These are phyloP conservation scores for Malus orientalis DNA, from an alignment of 306 rosid genomes.

Conservation along the genomic window DNA sequence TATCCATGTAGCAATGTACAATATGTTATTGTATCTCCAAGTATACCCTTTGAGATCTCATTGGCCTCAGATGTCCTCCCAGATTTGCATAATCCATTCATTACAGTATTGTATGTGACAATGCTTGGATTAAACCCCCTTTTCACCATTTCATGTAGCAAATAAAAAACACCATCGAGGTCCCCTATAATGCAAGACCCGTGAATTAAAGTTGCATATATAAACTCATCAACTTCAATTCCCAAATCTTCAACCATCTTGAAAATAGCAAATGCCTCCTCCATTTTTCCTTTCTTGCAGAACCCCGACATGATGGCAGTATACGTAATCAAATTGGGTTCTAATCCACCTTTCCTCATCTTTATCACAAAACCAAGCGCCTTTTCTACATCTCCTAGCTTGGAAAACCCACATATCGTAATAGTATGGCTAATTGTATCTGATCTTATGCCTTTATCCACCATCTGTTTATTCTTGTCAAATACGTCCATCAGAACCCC, in stretches of 20 bases:
- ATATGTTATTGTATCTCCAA: constrained; percentile 65
- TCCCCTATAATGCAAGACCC: constrained; percentile 55
- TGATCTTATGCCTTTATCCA: constrained; percentile 43
- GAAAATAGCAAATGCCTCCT: constrained; percentile 53
- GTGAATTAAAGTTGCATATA: constrained; percentile 68
- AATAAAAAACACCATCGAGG: constrained; percentile 43
- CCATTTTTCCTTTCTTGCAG: constrained; percentile 67
- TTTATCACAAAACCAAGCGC: constrained; percentile 45
- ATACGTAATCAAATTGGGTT: constrained; percentile 61
- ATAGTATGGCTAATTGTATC: constrained; percentile 58
- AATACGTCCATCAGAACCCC: constrained; percentile 50
- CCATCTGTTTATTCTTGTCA: constrained; percentile 49
- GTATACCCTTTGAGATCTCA: constrained; percentile 41
- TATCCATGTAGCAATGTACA: constrained; percentile 72
- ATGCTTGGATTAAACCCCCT: constrained; percentile 50
- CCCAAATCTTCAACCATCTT: constrained; percentile 42
- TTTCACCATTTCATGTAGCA: constrained; percentile 74
- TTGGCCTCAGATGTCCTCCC: constrained; percentile 68
- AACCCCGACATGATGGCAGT: constrained; percentile 58
- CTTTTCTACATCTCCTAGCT: constrained; percentile 70
- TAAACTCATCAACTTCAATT: constrained; percentile 61
- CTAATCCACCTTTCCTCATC: constrained; percentile 55
- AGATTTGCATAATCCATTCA: constrained; percentile 66
- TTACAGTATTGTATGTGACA: constrained; percentile 59
- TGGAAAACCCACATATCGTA: constrained; percentile 57